Conservation (phyloP, 345 rosid species). For the Carallia pectinifolia region DNA sequence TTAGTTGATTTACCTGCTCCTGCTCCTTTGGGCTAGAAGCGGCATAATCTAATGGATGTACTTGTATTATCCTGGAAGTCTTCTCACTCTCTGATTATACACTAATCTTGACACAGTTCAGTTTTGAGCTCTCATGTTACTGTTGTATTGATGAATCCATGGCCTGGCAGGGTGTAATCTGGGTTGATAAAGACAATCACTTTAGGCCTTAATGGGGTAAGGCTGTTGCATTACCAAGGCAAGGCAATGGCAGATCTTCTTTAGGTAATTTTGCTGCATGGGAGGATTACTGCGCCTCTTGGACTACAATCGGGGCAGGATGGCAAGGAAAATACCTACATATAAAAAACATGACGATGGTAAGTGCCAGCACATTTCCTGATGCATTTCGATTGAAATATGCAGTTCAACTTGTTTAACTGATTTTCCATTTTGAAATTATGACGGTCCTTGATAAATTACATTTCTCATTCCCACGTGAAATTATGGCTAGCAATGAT, state of each 20-base stretch:
- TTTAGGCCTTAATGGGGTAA: conserved; percentile 19
- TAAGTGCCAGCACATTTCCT: conserved; percentile 13
- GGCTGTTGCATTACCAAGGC: conserved; percentile 8
- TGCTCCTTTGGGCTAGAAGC: neutral
- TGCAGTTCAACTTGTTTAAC: neutral
- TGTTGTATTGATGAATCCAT: neutral
- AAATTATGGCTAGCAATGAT: too few relatives aligned
- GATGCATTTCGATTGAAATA: neutral
- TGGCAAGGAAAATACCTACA: conserved; percentile 58
- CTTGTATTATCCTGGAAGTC: too few relatives aligned
- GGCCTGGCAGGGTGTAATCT: conserved; percentile 1
- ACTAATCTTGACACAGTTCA: too few relatives aligned
- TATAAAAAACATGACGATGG: conserved; percentile 54
- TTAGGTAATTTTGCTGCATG: conserved; percentile 42
- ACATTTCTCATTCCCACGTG: neutral
- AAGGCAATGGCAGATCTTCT: conserved; percentile 18
- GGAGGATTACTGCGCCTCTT: conserved; percentile 64
- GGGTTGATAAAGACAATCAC: neutral
- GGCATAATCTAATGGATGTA: too few relatives aligned
- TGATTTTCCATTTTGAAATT: neutral
- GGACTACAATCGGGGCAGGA: conserved; percentile 48
- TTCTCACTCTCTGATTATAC: too few relatives aligned
- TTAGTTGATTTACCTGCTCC: neutral
- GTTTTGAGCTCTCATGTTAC: neutral
- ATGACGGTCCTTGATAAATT: neutral